Evolutionary conservation across 1,284 basidiomycete genomes (phyloP).

Genomic region (Fomes fomentarius): DNA sequence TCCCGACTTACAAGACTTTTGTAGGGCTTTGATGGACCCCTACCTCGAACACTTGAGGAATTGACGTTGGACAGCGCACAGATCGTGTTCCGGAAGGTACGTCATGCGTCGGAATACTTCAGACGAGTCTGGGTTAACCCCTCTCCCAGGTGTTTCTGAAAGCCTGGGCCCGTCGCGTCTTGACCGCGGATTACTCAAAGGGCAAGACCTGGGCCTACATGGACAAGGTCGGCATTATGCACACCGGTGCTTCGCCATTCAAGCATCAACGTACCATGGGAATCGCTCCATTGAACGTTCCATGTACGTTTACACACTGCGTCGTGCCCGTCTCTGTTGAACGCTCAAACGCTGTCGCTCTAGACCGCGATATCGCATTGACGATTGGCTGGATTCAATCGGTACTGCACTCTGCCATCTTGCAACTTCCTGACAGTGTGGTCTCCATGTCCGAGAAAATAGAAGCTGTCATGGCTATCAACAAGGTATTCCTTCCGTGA

Average conservation of each 20-base stretch:
- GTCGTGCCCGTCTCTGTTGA: background rate
- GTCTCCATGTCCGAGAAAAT: conserved; percentile 38
- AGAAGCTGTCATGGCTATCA: conserved; percentile 44
- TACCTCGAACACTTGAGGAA: conserved; percentile 43
- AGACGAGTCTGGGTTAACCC: conserved; percentile 1
- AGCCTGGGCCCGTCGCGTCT: conserved; percentile 38
- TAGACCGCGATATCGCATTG: conserved; percentile 40
- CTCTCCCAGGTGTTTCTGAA: conserved; percentile 40
- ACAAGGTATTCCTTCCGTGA: conserved; percentile 43
- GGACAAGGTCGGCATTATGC: conserved; percentile 55
- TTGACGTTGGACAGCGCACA: conserved; percentile 47
- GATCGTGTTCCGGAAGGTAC: conserved; percentile 50
- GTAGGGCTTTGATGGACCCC: conserved; percentile 39
- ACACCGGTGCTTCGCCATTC: conserved; percentile 49
- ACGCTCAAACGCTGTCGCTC: background rate
- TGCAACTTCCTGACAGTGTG: conserved; percentile 31
- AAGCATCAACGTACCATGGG: conserved; percentile 37
- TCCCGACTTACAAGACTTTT: background rate
- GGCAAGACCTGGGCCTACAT: conserved; percentile 50
- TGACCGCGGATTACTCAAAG: conserved; percentile 48
- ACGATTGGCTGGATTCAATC: conserved; percentile 38
- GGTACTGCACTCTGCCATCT: conserved; percentile 36
- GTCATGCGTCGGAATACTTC: background rate
- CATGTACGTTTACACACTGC: conserved; percentile 29
- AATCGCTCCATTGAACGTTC: conserved; percentile 38